Percentiles rank a stretch among this genome's conserved stretches.
Conservation (phyloP, 2,329 filamentous ascomycete species). For the Curvularia lunata region DNA sequence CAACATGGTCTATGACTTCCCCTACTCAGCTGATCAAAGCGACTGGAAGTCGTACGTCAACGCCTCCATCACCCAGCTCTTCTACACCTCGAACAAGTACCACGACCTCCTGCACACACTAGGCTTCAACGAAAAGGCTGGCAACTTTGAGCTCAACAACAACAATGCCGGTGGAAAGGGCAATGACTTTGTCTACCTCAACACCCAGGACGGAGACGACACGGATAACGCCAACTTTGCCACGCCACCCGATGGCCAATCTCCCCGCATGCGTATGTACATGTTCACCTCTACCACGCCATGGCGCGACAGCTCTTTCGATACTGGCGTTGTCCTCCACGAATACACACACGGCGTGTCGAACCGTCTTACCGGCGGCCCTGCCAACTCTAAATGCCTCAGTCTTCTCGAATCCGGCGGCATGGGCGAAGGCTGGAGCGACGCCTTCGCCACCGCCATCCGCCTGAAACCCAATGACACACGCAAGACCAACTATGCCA, state of each 20-base stretch:
- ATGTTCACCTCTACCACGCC: constrained; percentile 60
- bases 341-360: constrained; percentile 55
- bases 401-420: constrained; percentile 58
- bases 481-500: constrained; percentile 54
- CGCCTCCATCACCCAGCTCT: constrained; percentile 65
- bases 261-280: constrained; percentile 65
- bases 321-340: constrained; percentile 66
- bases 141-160: constrained; percentile 67
- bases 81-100: constrained; percentile 66
- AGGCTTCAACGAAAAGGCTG: constrained; percentile 64
- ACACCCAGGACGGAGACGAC: constrained; percentile 61
- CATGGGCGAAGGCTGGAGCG: constrained; percentile 66
- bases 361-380: constrained; percentile 65
- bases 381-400: constrained; percentile 60
- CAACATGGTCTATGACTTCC: constrained; percentile 53
- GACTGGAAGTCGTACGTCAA: constrained; percentile 54
- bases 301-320: constrained; percentile 62
- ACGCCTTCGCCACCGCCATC: constrained; percentile 62
- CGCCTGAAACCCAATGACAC: constrained; percentile 57
- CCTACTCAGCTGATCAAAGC: constrained; percentile 32
- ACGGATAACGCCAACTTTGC: constrained; percentile 66
- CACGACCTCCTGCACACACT: constrained; percentile 65
- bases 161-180: constrained; percentile 60
- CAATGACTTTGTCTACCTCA: constrained; percentile 62
- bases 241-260: constrained; percentile 50